Evolutionary conservation across 495 filamentous ascomycete genomes (phyloP).

Genomic region (Penicillium subrubescens): DNA sequence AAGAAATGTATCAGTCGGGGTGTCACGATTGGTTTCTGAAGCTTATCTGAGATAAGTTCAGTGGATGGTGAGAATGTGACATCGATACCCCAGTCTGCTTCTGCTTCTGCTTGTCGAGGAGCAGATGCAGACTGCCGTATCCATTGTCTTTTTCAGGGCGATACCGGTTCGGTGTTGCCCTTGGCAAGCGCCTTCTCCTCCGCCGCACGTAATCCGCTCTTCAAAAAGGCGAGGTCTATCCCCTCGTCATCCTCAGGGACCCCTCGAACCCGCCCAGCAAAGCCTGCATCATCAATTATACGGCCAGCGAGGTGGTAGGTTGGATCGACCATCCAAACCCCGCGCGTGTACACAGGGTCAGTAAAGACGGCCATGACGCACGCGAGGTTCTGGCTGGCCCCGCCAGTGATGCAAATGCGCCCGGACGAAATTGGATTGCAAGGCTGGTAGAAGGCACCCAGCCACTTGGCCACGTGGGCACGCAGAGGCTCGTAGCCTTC

Average conservation of each 20-base stretch:
- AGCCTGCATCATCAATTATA: constrained; percentile 79
- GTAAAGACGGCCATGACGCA: constrained; percentile 73
- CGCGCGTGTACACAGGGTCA: constrained; percentile 72
- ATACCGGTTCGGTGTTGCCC: constrained; percentile 44
- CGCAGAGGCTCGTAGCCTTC: constrained; percentile 69
- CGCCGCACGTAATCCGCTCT: constrained; percentile 45
- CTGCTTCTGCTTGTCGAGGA: background rate
- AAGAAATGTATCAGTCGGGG: constrained; percentile 15
- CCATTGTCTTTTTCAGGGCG: constrained; percentile 1
- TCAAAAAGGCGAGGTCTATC: constrained; percentile 63
- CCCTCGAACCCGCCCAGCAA: constrained; percentile 59
- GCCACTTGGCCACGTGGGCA: constrained; percentile 66
- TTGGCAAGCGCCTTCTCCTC: constrained; percentile 34
- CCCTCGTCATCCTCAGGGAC: constrained; percentile 77
- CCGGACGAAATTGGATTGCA: constrained; percentile 42
- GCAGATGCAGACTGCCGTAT: background rate
- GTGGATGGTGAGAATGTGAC: background rate
- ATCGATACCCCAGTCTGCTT: background rate
- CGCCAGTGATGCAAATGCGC: constrained; percentile 79
- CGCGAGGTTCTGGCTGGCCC: constrained; percentile 75
- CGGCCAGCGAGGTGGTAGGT: constrained; percentile 77
- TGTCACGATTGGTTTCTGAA: background rate
- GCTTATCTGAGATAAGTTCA: background rate
- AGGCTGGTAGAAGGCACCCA: constrained; percentile 62
- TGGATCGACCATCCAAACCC: constrained; percentile 78